A percentile compares a stretch with the other conserved stretches of the same genome.
Evolutionary conservation across 108 stramenopile species (phyloP).

Genomic region (Cyclotella cryptica): DNA sequence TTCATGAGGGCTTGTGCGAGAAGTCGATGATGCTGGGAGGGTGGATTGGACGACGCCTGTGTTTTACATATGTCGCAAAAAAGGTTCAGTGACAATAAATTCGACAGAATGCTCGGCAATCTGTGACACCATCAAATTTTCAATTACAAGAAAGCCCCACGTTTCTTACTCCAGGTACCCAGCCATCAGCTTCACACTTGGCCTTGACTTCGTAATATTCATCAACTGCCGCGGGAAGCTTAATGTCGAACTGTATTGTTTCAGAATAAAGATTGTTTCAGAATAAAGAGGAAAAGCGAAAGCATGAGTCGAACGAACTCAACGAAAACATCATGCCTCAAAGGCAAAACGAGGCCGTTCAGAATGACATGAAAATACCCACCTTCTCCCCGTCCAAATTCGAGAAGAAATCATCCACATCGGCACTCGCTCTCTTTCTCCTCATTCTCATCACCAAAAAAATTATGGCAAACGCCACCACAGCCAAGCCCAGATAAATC

Average conservation of each 20-base stretch:
- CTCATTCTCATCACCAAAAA: conserved; percentile 58
- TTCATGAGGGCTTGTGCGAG: conserved; percentile 93
- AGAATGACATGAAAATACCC: conserved; percentile 17
- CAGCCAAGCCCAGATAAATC: conserved; percentile 72
- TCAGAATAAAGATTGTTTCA: conserved; percentile 1
- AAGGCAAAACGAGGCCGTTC: neutral
- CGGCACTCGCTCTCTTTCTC: conserved; percentile 58
- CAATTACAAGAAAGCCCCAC: neutral
- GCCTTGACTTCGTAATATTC: conserved; percentile 86
- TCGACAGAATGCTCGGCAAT: neutral
- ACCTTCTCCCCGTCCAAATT: conserved; percentile 89
- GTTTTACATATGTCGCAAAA: neutral
- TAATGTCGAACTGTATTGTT: conserved; percentile 76
- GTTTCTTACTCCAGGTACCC: conserved; percentile 69
- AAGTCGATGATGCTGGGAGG: conserved; percentile 62
- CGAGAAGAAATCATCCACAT: conserved; percentile 80
- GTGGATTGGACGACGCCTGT: conserved; percentile 27
- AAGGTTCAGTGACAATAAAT: neutral
- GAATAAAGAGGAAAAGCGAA: conserved; percentile 4
- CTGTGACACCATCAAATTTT: neutral
- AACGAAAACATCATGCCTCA: too few relatives aligned
- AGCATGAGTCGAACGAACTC: neutral
- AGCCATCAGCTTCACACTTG: conserved; percentile 75
- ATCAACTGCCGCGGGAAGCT: conserved; percentile 86
- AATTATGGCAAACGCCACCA: conserved; percentile 54